Evolutionary conservation across 164 flowering plant species (phyloP).

Genomic region (Santalum album): DNA sequence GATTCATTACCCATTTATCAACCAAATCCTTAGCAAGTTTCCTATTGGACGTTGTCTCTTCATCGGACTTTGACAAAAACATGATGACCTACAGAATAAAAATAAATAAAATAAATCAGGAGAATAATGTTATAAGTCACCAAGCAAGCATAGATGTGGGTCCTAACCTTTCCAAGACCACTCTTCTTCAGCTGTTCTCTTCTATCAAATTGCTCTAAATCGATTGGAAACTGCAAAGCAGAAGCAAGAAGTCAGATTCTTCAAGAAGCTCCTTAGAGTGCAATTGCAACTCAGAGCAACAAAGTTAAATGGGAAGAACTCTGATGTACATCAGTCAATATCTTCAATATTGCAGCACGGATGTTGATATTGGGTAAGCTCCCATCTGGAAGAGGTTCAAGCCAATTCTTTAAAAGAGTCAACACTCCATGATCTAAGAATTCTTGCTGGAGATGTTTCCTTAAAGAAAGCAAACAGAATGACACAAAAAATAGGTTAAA

Average conservation of each 20-base stretch:
- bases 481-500: background rate
- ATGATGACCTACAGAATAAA: constrained; percentile 66
- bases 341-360: constrained; percentile 69
- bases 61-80: constrained; percentile 93
- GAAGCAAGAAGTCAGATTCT: constrained; percentile 15
- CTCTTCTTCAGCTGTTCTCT: constrained; percentile 84
- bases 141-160: background rate
- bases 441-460: constrained; percentile 90
- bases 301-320: background rate
- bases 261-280: background rate
- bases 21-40: constrained; percentile 95
- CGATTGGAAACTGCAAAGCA: constrained; percentile 68
- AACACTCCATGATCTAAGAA: constrained; percentile 92
- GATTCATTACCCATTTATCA: constrained; percentile 85
- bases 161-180: constrained; percentile 76
- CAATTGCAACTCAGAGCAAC: background rate
- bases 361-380: constrained; percentile 90
- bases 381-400: constrained; percentile 96
- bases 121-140: background rate
- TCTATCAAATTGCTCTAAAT: constrained; percentile 76
- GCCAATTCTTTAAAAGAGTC: constrained; percentile 78
- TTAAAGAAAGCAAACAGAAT: constrained; percentile 19
- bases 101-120: background rate
- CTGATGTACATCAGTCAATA: constrained; percentile 64
- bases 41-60: constrained; percentile 82